Evolutionary conservation across 1,284 basidiomycete species (phyloP).

Genomic region (Cutaneotrichosporon sp.): DNA sequence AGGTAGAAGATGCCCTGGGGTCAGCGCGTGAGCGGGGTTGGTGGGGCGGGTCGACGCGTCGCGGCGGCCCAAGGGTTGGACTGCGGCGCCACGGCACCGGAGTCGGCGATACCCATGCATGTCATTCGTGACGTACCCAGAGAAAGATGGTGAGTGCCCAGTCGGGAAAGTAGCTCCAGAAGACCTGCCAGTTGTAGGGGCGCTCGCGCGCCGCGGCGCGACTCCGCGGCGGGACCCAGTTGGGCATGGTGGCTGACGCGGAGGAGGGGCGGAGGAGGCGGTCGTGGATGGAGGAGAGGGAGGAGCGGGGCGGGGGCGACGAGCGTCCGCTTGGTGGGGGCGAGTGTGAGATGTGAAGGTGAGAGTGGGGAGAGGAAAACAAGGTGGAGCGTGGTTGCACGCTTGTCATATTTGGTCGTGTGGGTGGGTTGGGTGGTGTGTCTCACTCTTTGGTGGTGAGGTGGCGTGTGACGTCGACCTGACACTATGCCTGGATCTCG

Average conservation of each 20-base stretch:
- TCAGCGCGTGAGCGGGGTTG: constrained; percentile 1
- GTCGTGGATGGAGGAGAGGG: neutral
- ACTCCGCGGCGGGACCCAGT: neutral
- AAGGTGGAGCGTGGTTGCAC: no score
- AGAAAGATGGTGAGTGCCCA: constrained; percentile 51
- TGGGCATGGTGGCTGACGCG: neutral
- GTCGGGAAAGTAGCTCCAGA: constrained; percentile 50
- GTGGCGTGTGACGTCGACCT: no score
- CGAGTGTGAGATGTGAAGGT: neutral
- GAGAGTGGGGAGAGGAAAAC: no score
- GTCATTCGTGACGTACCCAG: constrained; percentile 42
- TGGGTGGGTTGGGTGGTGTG: no score
- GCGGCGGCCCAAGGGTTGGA: no score
- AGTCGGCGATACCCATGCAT: no score
- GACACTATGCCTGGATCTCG: no score
- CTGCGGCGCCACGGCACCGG: no score
- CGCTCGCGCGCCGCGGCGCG: neutral
- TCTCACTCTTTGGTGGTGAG: no score
- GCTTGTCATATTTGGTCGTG: no score
- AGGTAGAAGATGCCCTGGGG: constrained; percentile 66
- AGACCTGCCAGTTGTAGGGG: constrained; percentile 29
- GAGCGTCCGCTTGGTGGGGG: neutral
- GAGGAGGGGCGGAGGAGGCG: neutral
- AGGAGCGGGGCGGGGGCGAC: neutral
- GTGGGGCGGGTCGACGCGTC: neutral